phyloP scores from a whole-genome alignment of 768 basidiomycete genomes.

The Pleurotus pulmonarius region DNA sequence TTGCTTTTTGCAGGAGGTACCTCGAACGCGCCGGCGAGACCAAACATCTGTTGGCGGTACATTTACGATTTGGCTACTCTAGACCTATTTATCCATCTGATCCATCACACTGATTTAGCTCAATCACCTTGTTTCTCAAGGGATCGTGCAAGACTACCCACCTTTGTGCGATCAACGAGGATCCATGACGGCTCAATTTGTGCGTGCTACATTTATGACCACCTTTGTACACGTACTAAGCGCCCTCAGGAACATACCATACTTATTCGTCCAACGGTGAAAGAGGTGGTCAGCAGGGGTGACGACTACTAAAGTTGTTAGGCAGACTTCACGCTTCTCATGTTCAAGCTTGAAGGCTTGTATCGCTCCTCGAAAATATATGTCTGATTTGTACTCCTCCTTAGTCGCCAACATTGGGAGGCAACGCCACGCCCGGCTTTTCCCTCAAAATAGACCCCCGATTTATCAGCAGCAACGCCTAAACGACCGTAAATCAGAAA shows the following conservation, averaged over 20 bases:
- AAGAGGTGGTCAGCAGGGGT: constrained; percentile 82
- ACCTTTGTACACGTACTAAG: neutral
- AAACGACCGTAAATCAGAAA: too few species aligned
- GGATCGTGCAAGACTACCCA: constrained; percentile 89
- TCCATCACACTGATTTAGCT: constrained; percentile 42
- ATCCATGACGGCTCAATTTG: constrained; percentile 93
- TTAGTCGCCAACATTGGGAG: too few species aligned
- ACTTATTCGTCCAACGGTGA: constrained; percentile 76
- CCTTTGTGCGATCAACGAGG: constrained; percentile 83
- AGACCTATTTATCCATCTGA: neutral
- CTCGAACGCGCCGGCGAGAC: constrained; percentile 90
- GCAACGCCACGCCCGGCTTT: too few species aligned
- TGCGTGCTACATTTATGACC: constrained; percentile 29
- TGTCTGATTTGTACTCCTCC: too few species aligned
- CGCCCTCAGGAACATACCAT: constrained; percentile 76
- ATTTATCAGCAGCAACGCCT: too few species aligned
- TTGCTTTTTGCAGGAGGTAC: constrained; percentile 95
- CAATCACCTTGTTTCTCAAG: constrained; percentile 84
- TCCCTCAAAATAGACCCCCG: too few species aligned
- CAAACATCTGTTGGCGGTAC: constrained; percentile 87
- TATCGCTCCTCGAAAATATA: too few species aligned
- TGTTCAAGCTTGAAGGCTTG: neutral
- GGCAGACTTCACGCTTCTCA: neutral
- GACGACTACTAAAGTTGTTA: constrained; percentile 59
- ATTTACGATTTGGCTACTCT: constrained; percentile 16